A percentile compares a stretch with the other conserved stretches of the same genome.
Evolutionary conservation across 176 grass and related monocot species (phyloP).

Genomic region (Musa troglodytarum): DNA sequence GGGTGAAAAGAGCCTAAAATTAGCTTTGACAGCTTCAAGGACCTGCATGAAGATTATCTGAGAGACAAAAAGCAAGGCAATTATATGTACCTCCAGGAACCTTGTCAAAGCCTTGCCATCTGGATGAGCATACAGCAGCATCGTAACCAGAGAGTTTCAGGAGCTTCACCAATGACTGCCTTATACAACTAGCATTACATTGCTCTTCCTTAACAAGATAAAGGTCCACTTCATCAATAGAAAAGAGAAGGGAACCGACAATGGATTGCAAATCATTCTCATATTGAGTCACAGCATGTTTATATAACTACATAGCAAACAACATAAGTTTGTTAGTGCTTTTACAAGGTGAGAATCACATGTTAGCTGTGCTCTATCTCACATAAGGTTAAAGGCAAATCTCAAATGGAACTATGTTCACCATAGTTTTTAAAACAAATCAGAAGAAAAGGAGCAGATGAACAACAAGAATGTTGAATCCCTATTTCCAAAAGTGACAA

Average conservation of each 20-base stretch:
- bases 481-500: too few relatives aligned
- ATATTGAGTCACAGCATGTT: conserved; percentile 44
- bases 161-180: conserved; percentile 57
- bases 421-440: too few relatives aligned
- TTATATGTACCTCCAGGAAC: conserved; percentile 63
- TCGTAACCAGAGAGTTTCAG: conserved; percentile 69
- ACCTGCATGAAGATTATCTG: neutral
- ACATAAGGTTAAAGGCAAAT: too few relatives aligned
- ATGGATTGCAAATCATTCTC: conserved; percentile 55
- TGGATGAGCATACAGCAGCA: conserved; percentile 60
- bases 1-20: neutral
- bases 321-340: neutral
- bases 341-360: neutral
- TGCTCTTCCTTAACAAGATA: conserved; percentile 38
- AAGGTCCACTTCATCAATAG: conserved; percentile 52
- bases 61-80: neutral
- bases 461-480: too few relatives aligned
- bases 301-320: conserved; percentile 46
- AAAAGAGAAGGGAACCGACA: conserved; percentile 59
- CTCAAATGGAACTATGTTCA: too few relatives aligned
- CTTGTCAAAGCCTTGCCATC: conserved; percentile 73
- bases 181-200: conserved; percentile 64
- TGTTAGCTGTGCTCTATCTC: neutral
- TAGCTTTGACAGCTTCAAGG: neutral
- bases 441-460: too few relatives aligned